These are phyloP conservation scores for Pseudozyma thailandica DNA, from an alignment of 1,284 basidiomycete species.

Conservation along the genomic window DNA sequence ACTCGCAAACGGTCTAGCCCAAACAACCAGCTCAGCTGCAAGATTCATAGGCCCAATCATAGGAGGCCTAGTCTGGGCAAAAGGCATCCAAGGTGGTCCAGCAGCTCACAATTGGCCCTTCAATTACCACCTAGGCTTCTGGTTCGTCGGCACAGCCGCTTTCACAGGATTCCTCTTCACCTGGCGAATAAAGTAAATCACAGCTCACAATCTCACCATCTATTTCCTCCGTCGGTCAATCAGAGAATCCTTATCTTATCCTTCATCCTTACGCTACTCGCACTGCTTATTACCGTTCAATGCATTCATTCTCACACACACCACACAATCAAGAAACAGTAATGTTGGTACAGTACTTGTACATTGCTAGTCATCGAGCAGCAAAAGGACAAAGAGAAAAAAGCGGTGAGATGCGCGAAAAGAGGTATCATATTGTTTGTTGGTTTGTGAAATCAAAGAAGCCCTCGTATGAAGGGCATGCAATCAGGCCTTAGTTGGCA, in stretches of 20 bases:
- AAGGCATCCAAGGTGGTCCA: constrained; percentile 56
- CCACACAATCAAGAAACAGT: not conserved
- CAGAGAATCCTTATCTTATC: too few relatives aligned
- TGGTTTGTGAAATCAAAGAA: not conserved
- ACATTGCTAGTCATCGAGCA: too few relatives aligned
- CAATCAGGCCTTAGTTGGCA: too few relatives aligned
- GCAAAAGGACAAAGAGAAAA: too few relatives aligned
- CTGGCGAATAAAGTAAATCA: constrained; percentile 39
- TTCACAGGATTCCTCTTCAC: constrained; percentile 56
- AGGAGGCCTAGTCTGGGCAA: constrained; percentile 65
- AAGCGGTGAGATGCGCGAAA: too few relatives aligned
- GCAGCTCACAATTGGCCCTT: constrained; percentile 55
- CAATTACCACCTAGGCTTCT: constrained; percentile 64
- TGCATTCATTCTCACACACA: not conserved
- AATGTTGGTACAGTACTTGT: not conserved
- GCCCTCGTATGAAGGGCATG: too few relatives aligned
- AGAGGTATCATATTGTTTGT: not conserved
- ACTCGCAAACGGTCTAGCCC: constrained; percentile 69
- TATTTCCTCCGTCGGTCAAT: too few relatives aligned
- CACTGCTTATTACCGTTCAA: not conserved
- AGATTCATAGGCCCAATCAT: constrained; percentile 68
- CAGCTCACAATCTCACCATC: not conserved
- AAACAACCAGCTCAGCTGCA: constrained; percentile 68
- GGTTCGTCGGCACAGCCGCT: constrained; percentile 58
- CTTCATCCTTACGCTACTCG: too few relatives aligned